Evolutionary conservation across 257 asterid species (phyloP), one percentile per base, ranked within the genome.

Genomic region (Avicennia marina): DNA sequence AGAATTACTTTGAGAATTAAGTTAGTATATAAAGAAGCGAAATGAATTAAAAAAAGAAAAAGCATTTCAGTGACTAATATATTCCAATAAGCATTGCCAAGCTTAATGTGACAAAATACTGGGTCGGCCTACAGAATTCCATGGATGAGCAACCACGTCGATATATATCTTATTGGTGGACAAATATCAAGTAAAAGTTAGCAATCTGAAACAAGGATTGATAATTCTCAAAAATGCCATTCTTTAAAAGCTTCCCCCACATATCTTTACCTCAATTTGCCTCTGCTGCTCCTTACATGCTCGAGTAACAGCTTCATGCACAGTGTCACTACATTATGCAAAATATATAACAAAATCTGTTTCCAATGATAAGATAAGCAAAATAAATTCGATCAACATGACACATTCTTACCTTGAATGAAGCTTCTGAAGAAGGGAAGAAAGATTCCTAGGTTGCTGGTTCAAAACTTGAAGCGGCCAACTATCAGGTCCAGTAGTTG

Each of bases 271-370:
- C 97, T 93, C 89, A 65, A 93, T 89, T 81, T 86, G 96, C 73
- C 99, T 82, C 52, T 93, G 99, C 70, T 86, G 99, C 69, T 93
- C 97, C 81, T 81, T 89, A 89, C 99, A 89, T 62, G 97, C 91
- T 71, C 85, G 95, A 64, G 94, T 69, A 78, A 93, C 97, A 75
- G 77, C 73, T 71, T 93, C 99, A 70, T 77, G 89, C 66, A 93
- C 97, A 16, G 87, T 74, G 62, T 86, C 97, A 73, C 99, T 93
- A 70, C 39, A 59, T 46, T 19, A 56, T 66, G 20, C 52, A 74
- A 13, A 56, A 60, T 21, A 61, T 27, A 41, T 13, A 47, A 21
- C 20, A 36, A 26, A 58, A 66, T 24, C 71, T 62, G 21, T 58
- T 43, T 32, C 38, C 13, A 36, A 11, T 11, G 10, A 34, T 54